Evolutionary conservation across 441 rosid species (phyloP).

Genomic region (Populus hybrid): DNA sequence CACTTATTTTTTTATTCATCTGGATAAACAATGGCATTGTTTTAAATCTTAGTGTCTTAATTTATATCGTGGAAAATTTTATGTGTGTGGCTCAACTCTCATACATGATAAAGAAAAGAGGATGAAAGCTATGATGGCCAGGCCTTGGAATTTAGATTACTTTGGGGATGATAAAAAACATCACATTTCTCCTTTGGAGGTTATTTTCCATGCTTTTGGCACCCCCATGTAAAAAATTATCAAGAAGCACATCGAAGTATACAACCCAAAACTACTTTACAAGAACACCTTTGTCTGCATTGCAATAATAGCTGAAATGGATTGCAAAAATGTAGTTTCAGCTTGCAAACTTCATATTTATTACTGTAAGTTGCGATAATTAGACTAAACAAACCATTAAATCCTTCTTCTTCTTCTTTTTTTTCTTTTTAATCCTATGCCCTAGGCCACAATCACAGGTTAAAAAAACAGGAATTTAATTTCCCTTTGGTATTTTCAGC

Average conservation of each 20-base stretch:
- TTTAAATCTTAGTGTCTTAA: not conserved
- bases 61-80: not conserved
- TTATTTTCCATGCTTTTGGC: not conserved
- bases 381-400: not conserved
- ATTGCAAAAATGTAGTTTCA: not conserved
- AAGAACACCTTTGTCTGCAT: not conserved
- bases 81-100: not conserved
- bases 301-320: not conserved
- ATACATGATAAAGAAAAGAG: not conserved
- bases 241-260: not conserved
- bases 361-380: not conserved
- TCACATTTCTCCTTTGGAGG: not conserved
- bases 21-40: not conserved
- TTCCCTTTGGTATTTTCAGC: not conserved
- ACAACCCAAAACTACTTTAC: not conserved
- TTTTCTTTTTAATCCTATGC: not conserved
- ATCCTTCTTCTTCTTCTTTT: not conserved
- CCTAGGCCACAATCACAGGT: not conserved
- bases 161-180: not conserved
- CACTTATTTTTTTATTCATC: constrained; percentile 18
- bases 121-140: not conserved
- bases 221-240: not conserved
- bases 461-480: not conserved
- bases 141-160: not conserved
- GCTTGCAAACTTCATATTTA: not conserved